Base-by-base conservation (phyloP, 768 basidiomycete genomes). In the Leccinum imitatum region DNA sequence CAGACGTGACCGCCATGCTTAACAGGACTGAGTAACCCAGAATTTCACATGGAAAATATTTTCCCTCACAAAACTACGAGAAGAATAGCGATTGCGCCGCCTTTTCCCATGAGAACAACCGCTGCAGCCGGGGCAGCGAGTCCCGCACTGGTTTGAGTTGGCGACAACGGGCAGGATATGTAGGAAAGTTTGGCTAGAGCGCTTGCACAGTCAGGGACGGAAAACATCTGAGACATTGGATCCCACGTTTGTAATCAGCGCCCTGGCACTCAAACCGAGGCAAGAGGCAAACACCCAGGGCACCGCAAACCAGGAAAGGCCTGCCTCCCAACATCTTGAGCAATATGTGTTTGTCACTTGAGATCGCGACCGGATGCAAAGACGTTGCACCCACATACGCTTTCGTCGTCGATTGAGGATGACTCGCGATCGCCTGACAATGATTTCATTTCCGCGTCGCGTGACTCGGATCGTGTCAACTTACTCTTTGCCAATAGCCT, bases 231-330 rank as follows among this genome's bases (percentile, higher is more conserved):
- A 23, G n/a, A 6, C 2, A 50, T 14, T 14, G 44, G 30, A 25
- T 65, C 69, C 55, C 55, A 74, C 71, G 58, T 78, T 66, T 37
- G 69, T 65, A 52, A 70, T 64, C 47, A 77, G 65, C 11, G 71
- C 80, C 50, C 73, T 67, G 0, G 78, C 78, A 53, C 78, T 71
- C n/a, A 82, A 65, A 21, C 81, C 81, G 54, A 82, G 72, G 48
- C 77, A 78, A 4, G 80, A 80, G 7, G 77, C 81, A 59, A 83
- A 81, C 0, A 76, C 79, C 66, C 80, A 82, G 13, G 82, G 82
- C n/a, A 82, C 78, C 5, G 80, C 78, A 54, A 82, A 81, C 84
- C 84, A 85, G 1, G 83, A 83, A 33, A 85, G 67, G 6, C 83
- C 84, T 4, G 27, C 27, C 27, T 27, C 84, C 84, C 31, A 84